Percentiles rank a stretch among this genome's conserved stretches.
Evolutionary conservation across 1,284 basidiomycete genomes (phyloP).

Genomic region (Ustilago trichophora): DNA sequence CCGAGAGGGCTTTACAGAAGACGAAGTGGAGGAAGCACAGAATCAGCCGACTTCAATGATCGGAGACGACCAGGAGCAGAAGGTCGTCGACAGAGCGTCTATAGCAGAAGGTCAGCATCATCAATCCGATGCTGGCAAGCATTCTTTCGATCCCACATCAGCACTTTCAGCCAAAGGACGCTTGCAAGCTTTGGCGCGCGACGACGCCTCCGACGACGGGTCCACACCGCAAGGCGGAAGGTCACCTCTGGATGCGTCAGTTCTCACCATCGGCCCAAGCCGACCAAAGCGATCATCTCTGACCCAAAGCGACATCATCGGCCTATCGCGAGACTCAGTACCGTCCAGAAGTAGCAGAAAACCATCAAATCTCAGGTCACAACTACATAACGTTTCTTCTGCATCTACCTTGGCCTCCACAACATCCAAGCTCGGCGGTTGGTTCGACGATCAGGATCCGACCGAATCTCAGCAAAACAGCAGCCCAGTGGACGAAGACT

Average conservation of each 20-base stretch:
- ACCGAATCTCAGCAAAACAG: background rate
- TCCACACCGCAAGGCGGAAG: constrained; percentile 42
- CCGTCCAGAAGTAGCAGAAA: background rate
- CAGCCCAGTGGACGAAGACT: constrained; percentile 4
- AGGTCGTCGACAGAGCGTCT: background rate
- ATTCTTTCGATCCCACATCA: constrained; percentile 5
- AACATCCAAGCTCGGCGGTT: background rate
- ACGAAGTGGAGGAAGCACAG: constrained; percentile 23
- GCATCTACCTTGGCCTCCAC: constrained; percentile 15
- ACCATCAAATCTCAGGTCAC: constrained; percentile 16
- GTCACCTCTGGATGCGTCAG: constrained; percentile 39
- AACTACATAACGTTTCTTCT: constrained; percentile 19
- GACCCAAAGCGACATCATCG: constrained; percentile 35
- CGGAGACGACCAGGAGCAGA: background rate
- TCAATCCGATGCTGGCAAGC: background rate
- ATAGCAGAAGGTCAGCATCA: background rate
- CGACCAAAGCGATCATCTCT: constrained; percentile 16
- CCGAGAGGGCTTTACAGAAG: constrained; percentile 34
- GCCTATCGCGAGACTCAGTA: constrained; percentile 8
- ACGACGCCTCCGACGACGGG: constrained; percentile 24
- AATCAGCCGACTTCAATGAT: background rate
- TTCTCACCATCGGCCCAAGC: constrained; percentile 29
- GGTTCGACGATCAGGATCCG: background rate
- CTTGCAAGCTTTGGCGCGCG: constrained; percentile 14
- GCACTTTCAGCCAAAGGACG: constrained; percentile 13